Base-by-base conservation (phyloP, 768 basidiomycete genomes). In the Inosperma sp. region DNA sequence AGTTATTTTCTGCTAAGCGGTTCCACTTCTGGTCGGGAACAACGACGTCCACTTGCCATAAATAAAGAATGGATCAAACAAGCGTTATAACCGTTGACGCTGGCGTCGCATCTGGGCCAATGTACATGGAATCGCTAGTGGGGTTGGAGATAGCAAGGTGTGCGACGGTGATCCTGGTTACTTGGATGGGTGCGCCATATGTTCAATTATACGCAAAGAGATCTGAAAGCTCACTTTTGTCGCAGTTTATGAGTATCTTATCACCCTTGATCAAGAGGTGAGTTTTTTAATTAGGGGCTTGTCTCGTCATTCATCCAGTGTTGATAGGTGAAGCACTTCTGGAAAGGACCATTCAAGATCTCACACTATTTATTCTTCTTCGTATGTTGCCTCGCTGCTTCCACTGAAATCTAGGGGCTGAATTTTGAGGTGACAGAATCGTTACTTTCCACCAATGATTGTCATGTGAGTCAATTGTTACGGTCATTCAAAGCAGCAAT, bases 231-330 rank as follows among this genome's bases (percentile, higher is more conserved):
- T n/a, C n/a, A n/a, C n/a, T n/a, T n/a, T n/a, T n/a, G n/a, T n/a
- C n/a, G n/a, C 27, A 68, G 65, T 67, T 5, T 68, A 67, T 48
- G 67, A 70, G 40, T 65, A 65, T 34, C 9, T 64, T 23, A 66
- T 73, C 47, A 75, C 72, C 9, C 51, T 74, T 7, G 66, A 70
- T 33, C 64, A 71, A 36, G 73, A 74, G 64, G 72, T 68, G 53
- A 14, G 54, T 9, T 23, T 17, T 29, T 44, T 22, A 16, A 41
- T 7, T 14, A 14, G 33, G 16, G 26, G 13, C 6, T 37, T 35
- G 22, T 17, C 48, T 13, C 19, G 29, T 21, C 14, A 9, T 5
- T 51, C 9, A 22, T 14, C 5, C 22, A 34, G 13, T 21, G 14
- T n/a, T 4, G 9, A 10, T 27, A 73, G 74, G 59, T 69, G 8